These are phyloP conservation scores for Pseudogymnoascus sp. DNA, from an alignment of 2,329 filamentous ascomycete species.

Conservation along the genomic window DNA sequence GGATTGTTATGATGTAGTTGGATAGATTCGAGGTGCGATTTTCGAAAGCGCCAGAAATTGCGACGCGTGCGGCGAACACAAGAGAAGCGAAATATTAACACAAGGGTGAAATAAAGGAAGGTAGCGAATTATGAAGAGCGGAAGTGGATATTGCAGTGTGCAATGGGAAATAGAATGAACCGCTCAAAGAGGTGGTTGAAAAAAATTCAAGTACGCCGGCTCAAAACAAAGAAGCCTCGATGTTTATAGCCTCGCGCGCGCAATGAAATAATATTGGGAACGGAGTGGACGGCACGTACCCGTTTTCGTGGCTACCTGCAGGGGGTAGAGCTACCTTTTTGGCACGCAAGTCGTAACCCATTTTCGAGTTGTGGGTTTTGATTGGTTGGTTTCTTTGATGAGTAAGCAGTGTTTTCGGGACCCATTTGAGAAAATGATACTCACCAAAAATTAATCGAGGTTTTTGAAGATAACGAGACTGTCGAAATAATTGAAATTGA, in stretches of 20 bases:
- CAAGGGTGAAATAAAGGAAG: not conserved
- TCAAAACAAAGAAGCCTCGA: slow-evolving; percentile 5
- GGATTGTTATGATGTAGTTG: slow-evolving; percentile 4
- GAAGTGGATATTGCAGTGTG: not conserved
- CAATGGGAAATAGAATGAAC: not conserved
- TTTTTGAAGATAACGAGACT: not conserved
- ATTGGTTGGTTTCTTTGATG: not conserved
- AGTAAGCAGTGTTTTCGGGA: not conserved
- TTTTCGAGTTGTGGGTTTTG: not conserved
- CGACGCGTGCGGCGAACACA: not conserved
- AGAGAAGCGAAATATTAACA: slow-evolving; percentile 1
- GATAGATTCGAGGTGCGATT: not conserved
- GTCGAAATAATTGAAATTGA: not conserved
- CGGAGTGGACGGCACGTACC: slow-evolving; percentile 5
- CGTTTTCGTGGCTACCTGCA: not conserved
- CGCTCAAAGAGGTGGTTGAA: not conserved
- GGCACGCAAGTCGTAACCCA: not conserved
- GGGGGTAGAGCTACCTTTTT: not conserved
- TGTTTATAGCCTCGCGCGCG: slow-evolving; percentile 7
- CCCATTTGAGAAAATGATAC: not conserved
- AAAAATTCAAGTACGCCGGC: slow-evolving; percentile 3
- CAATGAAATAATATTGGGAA: not conserved
- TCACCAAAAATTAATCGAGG: not conserved
- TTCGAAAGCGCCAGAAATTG: not conserved
- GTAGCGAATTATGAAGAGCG: not conserved